Evolutionary conservation across 331 rosid genomes (phyloP), one percentile per base, ranked within the genome.

Genomic region (Saraca asoca): DNA sequence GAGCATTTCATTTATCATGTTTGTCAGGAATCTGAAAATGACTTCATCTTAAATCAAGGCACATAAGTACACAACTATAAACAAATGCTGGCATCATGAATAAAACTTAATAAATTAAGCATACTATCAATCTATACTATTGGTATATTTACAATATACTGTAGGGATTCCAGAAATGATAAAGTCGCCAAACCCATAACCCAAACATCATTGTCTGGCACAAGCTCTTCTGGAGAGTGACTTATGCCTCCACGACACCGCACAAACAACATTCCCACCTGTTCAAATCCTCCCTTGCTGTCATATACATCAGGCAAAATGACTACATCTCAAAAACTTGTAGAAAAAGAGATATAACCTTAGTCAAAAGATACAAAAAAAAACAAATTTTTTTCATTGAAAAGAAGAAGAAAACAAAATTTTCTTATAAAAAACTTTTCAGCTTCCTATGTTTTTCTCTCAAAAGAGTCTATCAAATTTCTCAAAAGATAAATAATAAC

Each of bases 161-260:
- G 33, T 35, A 81, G 79, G 49, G 82, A 82, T 75, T 93, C 91
- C 50, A 90, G 70, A 81, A 93, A 90, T 37, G 88, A 82, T 68
- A 93, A 62, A 73, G 85, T 70, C 50, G 98, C 97, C 73, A 90
- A 75, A 75, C 98, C 90, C 9, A n/a, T 87, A 0, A 90, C 91
- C 97, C 95, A 93, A 51, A 93, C 65, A 70, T 93, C 98, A 7
- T 86, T 78, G 3, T 90, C 96, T 79, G 84, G 64, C 48, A 93
- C 97, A 69, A 85, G 82, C 46, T 93, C 95, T 43, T 80, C 85
- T 0, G 97, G 98, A 8, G 98, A 93, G 78, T 93, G 98, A 80
- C 98, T 93, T 41, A 80, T 54, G 58, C 98, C 97, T 70, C 97
- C 98, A 0, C 97, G 94, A 70, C 98, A 93, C 0, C 96, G 96